Evolutionary conservation across 73 alveolate species (phyloP).

Genomic region (Breviolum minutum): DNA sequence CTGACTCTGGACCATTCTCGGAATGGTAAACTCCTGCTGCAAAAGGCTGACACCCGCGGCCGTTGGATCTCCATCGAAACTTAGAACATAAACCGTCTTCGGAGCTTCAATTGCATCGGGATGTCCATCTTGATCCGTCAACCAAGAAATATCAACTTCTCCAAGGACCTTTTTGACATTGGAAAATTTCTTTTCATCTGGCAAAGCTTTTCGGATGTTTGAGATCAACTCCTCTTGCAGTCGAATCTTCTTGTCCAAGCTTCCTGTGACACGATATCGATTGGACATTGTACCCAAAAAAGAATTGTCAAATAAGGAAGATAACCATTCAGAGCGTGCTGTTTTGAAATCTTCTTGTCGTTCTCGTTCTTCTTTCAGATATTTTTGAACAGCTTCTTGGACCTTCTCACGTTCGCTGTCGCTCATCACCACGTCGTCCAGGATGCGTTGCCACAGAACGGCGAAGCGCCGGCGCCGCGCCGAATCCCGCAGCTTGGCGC

Average conservation of each 20-base stretch:
- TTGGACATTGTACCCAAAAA: conserved; percentile 36
- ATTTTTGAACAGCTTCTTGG: conserved; percentile 1
- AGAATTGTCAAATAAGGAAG: conserved; percentile 22
- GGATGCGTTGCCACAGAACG: conserved; percentile 40
- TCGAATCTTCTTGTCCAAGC: conserved; percentile 33
- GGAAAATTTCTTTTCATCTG: conserved; percentile 25
- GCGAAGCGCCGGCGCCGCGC: conserved; percentile 77
- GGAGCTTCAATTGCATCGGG: not conserved
- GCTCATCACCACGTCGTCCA: conserved; percentile 39
- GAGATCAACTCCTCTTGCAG: conserved; percentile 54
- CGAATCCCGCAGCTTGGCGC: conserved; percentile 34
- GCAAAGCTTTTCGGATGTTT: conserved; percentile 39
- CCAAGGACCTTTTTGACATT: not conserved
- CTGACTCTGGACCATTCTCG: too few species aligned
- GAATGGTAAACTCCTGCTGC: not conserved
- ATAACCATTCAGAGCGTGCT: conserved; percentile 38
- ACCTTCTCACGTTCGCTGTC: conserved; percentile 40
- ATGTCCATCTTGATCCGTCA: not conserved
- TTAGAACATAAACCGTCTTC: conserved; percentile 20
- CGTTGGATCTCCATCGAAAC: conserved; percentile 87
- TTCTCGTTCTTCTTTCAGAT: conserved; percentile 14
- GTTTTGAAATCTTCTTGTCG: conserved; percentile 42
- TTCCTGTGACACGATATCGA: conserved; percentile 29
- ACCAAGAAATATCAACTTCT: conserved; percentile 44
- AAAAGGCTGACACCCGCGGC: conserved; percentile 57